A percentile compares a stretch with the other conserved stretches of the same genome.
Conservation (phyloP, 805 yeast genomes). For the Candida ipomoeae region DNA sequence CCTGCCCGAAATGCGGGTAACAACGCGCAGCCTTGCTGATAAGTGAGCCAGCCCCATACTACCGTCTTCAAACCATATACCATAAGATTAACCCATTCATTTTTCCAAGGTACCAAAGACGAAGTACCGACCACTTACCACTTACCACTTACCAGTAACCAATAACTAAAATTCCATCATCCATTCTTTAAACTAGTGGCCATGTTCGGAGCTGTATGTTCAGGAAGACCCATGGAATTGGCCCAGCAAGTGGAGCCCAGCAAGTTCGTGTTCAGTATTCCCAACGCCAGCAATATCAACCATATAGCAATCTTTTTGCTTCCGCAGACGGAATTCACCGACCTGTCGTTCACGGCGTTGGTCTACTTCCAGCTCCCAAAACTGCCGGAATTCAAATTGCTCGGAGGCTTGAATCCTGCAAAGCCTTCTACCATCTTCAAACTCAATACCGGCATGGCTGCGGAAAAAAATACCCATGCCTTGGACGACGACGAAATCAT, state of each 20-base stretch:
- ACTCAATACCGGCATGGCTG: constrained; percentile 45
- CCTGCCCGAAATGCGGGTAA: constrained; percentile 6
- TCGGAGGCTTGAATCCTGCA: constrained; percentile 56
- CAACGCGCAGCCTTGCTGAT: constrained; percentile 4
- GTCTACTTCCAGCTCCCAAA: constrained; percentile 83
- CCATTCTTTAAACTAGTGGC: too few relatives aligned
- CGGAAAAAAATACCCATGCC: constrained; percentile 7
- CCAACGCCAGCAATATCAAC: constrained; percentile 61
- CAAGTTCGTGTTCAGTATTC: constrained; percentile 61
- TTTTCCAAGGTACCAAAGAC: background rate
- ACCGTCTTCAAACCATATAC: background rate
- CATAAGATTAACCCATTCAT: too few relatives aligned
- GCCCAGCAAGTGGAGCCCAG: constrained; percentile 66
- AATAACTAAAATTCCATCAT: too few relatives aligned
- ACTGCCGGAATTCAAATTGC: constrained; percentile 54
- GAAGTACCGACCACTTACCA: background rate
- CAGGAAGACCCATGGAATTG: constrained; percentile 57
- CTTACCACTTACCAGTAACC: too few relatives aligned
- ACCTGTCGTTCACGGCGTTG: constrained; percentile 70
- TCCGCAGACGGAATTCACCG: constrained; percentile 68
- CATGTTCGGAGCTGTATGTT: constrained; percentile 76
- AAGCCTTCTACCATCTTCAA: constrained; percentile 93
- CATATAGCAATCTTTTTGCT: constrained; percentile 81
- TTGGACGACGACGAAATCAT: constrained; percentile 32
- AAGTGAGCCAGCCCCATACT: background rate